These are phyloP conservation scores for Tetrapisispora namnaoensis DNA, from an alignment of 805 yeast species.

Conservation along the genomic window DNA sequence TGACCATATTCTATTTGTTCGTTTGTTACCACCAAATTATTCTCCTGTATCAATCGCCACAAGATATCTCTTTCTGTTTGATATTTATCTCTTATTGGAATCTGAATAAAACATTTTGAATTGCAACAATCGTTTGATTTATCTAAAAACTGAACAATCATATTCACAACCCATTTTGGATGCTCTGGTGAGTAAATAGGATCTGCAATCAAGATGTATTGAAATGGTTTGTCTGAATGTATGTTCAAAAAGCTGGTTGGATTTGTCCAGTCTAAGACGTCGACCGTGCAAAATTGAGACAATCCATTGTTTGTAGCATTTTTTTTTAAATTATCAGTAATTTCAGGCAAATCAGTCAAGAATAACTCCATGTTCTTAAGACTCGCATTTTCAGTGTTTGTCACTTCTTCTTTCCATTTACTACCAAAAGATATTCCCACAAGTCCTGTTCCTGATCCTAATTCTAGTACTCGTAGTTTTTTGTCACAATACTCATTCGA, in stretches of 20 bases:
- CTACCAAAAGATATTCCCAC: constrained; percentile 60
- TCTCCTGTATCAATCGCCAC: constrained; percentile 43
- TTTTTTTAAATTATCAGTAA: constrained; percentile 52
- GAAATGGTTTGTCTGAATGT: constrained; percentile 32
- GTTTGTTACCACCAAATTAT: constrained; percentile 21
- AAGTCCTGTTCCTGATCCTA: constrained; percentile 95
- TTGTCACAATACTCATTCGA: neutral
- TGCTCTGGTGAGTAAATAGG: constrained; percentile 81
- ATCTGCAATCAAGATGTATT: constrained; percentile 68
- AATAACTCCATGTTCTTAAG: constrained; percentile 34
- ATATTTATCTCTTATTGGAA: constrained; percentile 64
- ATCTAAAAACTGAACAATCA: constrained; percentile 45
- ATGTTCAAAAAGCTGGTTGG: constrained; percentile 36
- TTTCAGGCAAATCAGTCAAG: constrained; percentile 74
- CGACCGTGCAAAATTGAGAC: constrained; percentile 28
- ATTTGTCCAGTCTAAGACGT: constrained; percentile 69
- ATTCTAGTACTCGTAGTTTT: constrained; percentile 42
- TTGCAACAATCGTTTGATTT: constrained; percentile 12
- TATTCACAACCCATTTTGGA: constrained; percentile 59
- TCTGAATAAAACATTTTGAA: constrained; percentile 46
- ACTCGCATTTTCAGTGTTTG: constrained; percentile 21
- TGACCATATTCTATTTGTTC: constrained; percentile 48
- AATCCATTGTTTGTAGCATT: constrained; percentile 48
- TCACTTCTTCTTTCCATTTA: constrained; percentile 22
- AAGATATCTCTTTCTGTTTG: constrained; percentile 53